phyloP scores from a whole-genome alignment of 352 stramenopile genomes.

The Globisporangium canariense region DNA sequence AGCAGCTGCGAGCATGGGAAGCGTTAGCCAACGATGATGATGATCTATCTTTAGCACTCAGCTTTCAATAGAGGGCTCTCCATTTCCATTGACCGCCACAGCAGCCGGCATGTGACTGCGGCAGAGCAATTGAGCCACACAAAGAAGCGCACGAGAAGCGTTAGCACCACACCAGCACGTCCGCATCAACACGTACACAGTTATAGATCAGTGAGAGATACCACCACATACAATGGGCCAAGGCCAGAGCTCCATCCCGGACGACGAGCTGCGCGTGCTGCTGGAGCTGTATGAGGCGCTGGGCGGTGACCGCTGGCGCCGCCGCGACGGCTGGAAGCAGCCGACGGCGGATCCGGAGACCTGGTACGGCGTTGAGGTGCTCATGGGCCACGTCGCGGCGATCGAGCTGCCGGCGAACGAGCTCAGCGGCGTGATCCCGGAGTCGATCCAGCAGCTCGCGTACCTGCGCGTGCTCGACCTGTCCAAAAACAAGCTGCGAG shows the following conservation, averaged over 20 bases:
- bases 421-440: conserved; percentile 36
- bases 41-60: neutral
- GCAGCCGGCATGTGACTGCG: neutral
- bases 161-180: neutral
- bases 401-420: conserved; percentile 73
- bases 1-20: too few relatives aligned
- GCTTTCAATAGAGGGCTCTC: neutral
- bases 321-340: conserved; percentile 75
- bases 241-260: conserved; percentile 74
- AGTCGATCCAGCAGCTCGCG: conserved; percentile 48
- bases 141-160: neutral
- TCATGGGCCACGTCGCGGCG: conserved; percentile 67
- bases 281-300: conserved; percentile 73
- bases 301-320: conserved; percentile 63
- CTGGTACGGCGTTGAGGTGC: conserved; percentile 77
- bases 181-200: neutral
- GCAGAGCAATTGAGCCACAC: conserved; percentile 1
- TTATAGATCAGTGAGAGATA: neutral
- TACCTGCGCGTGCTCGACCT: conserved; percentile 73
- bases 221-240: conserved; percentile 47
- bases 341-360: conserved; percentile 65
- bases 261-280: conserved; percentile 59
- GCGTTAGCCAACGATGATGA: too few relatives aligned
- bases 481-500: conserved; percentile 76
- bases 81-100: too few relatives aligned